phyloP scores from a whole-genome alignment of 2,329 filamentous ascomycete genomes.

The Drechslera avenae region DNA sequence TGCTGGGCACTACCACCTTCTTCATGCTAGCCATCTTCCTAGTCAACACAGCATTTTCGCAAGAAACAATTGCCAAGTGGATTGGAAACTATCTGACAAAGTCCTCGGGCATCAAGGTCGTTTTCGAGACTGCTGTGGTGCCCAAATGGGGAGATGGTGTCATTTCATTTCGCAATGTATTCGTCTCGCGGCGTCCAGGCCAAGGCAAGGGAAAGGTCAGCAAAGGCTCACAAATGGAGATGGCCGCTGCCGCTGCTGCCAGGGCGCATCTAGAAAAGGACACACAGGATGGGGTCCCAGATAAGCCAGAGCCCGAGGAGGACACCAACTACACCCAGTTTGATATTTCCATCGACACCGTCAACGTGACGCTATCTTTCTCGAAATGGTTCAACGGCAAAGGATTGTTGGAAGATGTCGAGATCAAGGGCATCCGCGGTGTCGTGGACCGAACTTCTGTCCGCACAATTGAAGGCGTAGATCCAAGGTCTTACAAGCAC shows the following conservation, averaged over 20 bases:
- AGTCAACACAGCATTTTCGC: conserved; percentile 95
- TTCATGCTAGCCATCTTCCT: conserved; percentile 88
- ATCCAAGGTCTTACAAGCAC: conserved; percentile 86
- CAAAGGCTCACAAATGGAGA: conserved; percentile 85
- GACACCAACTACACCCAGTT: conserved; percentile 98
- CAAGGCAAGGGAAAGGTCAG: conserved; percentile 81
- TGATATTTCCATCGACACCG: conserved; percentile 89
- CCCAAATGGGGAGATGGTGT: conserved; percentile 95
- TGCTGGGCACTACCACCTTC: conserved; percentile 97
- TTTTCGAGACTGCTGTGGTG: conserved; percentile 97
- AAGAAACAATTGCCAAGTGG: conserved; percentile 93
- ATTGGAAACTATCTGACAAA: conserved; percentile 94
- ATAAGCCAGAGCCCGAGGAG: conserved; percentile 64
- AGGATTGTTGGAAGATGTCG: conserved; percentile 86
- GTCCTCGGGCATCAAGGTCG: conserved; percentile 88
- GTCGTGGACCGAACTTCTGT: conserved; percentile 90
- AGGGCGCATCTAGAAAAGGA: conserved; percentile 58
- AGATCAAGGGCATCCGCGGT: conserved; percentile 90
- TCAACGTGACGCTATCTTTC: conserved; percentile 96
- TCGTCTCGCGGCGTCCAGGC: conserved; percentile 88
- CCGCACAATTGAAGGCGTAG: conserved; percentile 70
- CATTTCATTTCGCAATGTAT: conserved; percentile 95
- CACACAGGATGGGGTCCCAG: conserved; percentile 31
- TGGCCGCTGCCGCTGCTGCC: conserved; percentile 83
- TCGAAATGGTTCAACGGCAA: conserved; percentile 99